These are phyloP conservation scores for Eutrema heterophyllum DNA, from an alignment of 345 rosid species.

Conservation along the genomic window DNA sequence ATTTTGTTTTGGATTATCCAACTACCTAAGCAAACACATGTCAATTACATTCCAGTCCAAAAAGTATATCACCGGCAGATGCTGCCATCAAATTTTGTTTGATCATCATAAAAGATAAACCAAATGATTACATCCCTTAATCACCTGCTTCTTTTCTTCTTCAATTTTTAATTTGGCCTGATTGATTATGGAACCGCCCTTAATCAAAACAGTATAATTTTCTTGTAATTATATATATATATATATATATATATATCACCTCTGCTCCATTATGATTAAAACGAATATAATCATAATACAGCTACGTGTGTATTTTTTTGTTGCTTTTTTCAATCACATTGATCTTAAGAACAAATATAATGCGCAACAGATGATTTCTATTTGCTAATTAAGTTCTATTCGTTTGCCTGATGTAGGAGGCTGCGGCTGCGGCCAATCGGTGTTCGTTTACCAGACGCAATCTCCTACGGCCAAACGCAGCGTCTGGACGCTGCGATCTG, in stretches of 20 bases:
- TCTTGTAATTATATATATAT: not conserved
- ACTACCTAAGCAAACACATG: not conserved
- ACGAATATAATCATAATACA: not conserved
- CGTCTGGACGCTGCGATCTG: too few species aligned
- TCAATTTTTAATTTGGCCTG: not conserved
- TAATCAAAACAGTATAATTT: not conserved
- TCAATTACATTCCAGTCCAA: not conserved
- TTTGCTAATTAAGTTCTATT: too few species aligned
- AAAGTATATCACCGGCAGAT: not conserved
- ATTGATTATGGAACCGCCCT: not conserved
- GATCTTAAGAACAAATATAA: too few species aligned
- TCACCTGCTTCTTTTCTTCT: not conserved
- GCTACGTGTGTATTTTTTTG: conserved; percentile 8
- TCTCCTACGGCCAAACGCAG: too few species aligned
- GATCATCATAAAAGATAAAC: not conserved
- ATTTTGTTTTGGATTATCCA: not conserved
- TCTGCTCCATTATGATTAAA: not conserved
- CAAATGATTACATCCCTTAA: conserved; percentile 13
- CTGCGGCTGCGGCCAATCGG: too few species aligned
- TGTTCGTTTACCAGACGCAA: too few species aligned
- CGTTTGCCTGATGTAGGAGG: too few species aligned
- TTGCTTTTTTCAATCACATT: not conserved
- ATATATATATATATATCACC: not conserved
- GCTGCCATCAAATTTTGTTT: not conserved
- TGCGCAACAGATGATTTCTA: too few species aligned